Conservation (phyloP, 441 rosid genomes). For the Erodium moschatum region DNA sequence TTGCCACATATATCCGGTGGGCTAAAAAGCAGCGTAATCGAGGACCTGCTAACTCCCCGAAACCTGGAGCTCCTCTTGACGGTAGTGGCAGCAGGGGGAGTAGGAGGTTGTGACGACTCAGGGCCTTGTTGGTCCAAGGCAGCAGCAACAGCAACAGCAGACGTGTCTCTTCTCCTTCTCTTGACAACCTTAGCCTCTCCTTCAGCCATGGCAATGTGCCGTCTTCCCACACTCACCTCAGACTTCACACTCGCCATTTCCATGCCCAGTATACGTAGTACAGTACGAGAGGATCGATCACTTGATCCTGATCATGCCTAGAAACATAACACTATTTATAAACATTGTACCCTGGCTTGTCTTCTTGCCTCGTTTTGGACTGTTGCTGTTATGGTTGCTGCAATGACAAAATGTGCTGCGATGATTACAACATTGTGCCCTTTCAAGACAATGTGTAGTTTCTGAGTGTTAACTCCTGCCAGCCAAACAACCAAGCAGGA, state of each 20-base stretch:
- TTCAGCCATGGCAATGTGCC: slow-evolving; percentile 11
- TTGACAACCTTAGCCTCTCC: slow-evolving; percentile 23
- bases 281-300: no score
- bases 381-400: slow-evolving; percentile 10
- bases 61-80: slow-evolving; percentile 58
- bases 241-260: slow-evolving; percentile 16
- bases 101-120: not conserved
- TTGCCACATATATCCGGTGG: no score
- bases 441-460: not conserved
- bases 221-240: slow-evolving; percentile 15
- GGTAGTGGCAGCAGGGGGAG: slow-evolving; percentile 29
- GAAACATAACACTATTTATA: slow-evolving; percentile 5
- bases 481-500: not conserved
- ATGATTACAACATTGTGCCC: slow-evolving; percentile 15
- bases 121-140: not conserved
- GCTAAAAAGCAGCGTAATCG: no score
- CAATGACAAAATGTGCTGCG: slow-evolving; percentile 20
- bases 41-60: slow-evolving; percentile 59
- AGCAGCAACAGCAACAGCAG: not conserved
- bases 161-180: slow-evolving; percentile 31
- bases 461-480: not conserved
- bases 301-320: not conserved
- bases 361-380: not conserved
- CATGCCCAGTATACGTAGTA: slow-evolving; percentile 4
- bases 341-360: not conserved